A percentile compares a stretch with the other conserved stretches of the same genome.
Evolutionary conservation across 768 basidiomycete genomes (phyloP).

Genomic region (Termitomyces heimii): DNA sequence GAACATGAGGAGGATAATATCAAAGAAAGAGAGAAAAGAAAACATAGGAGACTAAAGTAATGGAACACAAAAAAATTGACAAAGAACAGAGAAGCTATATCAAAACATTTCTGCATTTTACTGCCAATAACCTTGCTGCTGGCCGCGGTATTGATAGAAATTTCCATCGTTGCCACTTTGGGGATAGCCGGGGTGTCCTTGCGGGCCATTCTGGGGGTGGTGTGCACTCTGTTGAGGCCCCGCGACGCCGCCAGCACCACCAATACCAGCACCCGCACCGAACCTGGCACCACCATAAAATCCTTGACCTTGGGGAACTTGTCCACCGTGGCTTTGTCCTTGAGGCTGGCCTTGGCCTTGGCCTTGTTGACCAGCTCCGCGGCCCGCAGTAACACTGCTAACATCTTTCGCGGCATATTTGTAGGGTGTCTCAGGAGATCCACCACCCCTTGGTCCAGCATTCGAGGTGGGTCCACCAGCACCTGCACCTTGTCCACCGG

Average conservation of each 20-base stretch:
- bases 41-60: conserved; percentile 7
- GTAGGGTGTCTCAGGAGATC: conserved; percentile 69
- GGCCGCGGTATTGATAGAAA: conserved; percentile 73
- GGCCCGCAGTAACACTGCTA: conserved; percentile 39
- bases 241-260: conserved; percentile 29
- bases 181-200: conserved; percentile 56
- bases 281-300: conserved; percentile 46
- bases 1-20: conserved; percentile 12
- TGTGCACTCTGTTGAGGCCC: conserved; percentile 37
- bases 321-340: conserved; percentile 41
- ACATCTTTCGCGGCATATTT: conserved; percentile 73
- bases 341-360: conserved; percentile 46
- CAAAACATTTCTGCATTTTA: conserved; percentile 20
- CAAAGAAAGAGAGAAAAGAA: conserved; percentile 7
- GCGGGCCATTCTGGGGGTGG: conserved; percentile 41
- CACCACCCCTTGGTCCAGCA: conserved; percentile 44
- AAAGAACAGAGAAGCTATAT: conserved; percentile 9
- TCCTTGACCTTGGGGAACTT: conserved; percentile 45
- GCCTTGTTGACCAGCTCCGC: conserved; percentile 37
- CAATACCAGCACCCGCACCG: conserved; percentile 29
- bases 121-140: conserved; percentile 60
- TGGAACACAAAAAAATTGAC: conserved; percentile 6
- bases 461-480: conserved; percentile 31
- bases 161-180: conserved; percentile 59
- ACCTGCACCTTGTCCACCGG: conserved; percentile 41